Base-by-base conservation (phyloP, 2,329 filamentous ascomycete species). In the Canariomyces notabilis region DNA sequence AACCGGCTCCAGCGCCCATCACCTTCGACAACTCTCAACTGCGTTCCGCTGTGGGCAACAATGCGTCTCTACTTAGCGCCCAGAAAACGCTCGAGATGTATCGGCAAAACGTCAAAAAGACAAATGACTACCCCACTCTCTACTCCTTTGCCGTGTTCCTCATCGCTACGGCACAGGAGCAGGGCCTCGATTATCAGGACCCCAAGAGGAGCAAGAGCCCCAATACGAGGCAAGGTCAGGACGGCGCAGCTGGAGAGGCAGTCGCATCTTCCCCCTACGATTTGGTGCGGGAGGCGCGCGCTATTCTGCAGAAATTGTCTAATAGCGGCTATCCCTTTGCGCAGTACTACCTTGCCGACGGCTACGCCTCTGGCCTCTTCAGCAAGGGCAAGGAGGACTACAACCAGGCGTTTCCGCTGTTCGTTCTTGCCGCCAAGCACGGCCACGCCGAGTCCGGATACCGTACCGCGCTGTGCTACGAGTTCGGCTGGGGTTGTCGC, bases 61-160 rank as follows among this genome's bases (percentile, higher is more conserved):
- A 95, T 69, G 91, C 91, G 3, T 95, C 90, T 16, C 75, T 98
- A 11, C 77, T 98, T 22, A 90, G 89, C 60, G 85, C 88, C 26
- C 87, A 91, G 62, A 90, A 97, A 69, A 98, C 93, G 2, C 78
- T 98, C 39, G 90, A 97, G 45, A 96, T 97, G 91, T 98, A 98
- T 66, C 80, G 91, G 36, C 84, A 85, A 45, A 98, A 97, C 61
- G 88, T 96, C 48, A 97, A 96, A 71, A 98, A 98, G 72, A 95
- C 93, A 2, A 93, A 86, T 52, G 89, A 96, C 65, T 76, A 84
- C 14, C 83, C 86, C 4, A 87, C 95, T 26, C 89, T 96, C 66
- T 97, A 97, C 66, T 93, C 95, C 22, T 97, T 98, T 67, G 93
- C 93, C 2, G 79, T 97, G 31, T 95, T 95, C 65, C 82, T 98